Base-by-base conservation (phyloP, 2,329 filamentous ascomycete species). In the Paraconiothyrium sp. region DNA sequence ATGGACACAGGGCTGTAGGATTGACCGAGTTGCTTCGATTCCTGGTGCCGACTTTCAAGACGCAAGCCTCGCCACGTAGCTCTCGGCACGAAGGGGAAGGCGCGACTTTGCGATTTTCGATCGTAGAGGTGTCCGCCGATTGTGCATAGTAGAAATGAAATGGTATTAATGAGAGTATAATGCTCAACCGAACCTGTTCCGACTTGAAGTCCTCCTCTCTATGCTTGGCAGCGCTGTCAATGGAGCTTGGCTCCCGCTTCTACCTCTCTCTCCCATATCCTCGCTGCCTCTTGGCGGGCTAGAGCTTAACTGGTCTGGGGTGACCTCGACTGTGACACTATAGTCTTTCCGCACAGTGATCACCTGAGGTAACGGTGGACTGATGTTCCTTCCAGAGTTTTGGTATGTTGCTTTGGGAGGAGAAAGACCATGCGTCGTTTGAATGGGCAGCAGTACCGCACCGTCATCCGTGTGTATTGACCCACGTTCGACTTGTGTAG, bases 291-390 rank as follows among this genome's bases (percentile, higher is more conserved):
- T 34, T n/a, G 52, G 52, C 30, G 39, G 30, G 22, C 51, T 58
- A 22, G 52, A 43, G 44, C 41, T 58, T 10, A 44, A 35, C 22
- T 22, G 50, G 22, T 58, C 50, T 1, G 51, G 57, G 24, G 37
- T 51, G 4, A 50, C 34, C 50, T 68, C 66, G n/a, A 68, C 59
- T 20, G 58, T 64, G 39, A 68, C 61, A 48, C 52, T 68, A 43
- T 64, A 66, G 14, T 68, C 66, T 43, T 64, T 66, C 52, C 47
- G 61, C n/a, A 68, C 64, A n/a, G 50, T 58, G 34, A 68, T 66
- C 2, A 30, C 52, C 7, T 58, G 37, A 27, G 43, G 44, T 9
- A 51, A 24, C 8, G 44, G 20, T 22, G 37, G 9, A 35, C 24
- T 32, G n/a, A 22, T n/a, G 7, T 46, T n/a, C 41, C 39, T 32